Conservation (phyloP, 441 rosid species). For the Melastoma candidum region DNA sequence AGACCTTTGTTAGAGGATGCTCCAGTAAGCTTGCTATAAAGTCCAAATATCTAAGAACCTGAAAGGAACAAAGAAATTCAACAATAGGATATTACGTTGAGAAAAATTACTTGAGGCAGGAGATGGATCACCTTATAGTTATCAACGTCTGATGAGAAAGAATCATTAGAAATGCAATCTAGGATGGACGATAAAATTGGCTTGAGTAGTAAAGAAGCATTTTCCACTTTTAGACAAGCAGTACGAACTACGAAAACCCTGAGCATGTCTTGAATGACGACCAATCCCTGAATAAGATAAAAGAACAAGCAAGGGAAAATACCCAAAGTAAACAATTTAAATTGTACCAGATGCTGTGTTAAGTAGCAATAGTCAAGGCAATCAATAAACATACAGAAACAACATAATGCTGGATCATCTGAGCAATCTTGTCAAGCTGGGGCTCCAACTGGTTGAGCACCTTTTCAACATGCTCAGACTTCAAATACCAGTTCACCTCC, state of each 20-base stretch:
- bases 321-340: constrained; percentile 12
- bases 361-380: neutral
- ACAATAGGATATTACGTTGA: constrained; percentile 12
- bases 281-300: constrained; percentile 48
- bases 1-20: constrained; percentile 84
- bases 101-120: constrained; percentile 4
- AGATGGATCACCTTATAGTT: constrained; percentile 55
- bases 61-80: constrained; percentile 19
- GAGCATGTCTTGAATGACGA: constrained; percentile 92
- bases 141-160: constrained; percentile 45
- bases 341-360: constrained; percentile 1
- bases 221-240: constrained; percentile 66
- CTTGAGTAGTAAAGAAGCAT: constrained; percentile 62
- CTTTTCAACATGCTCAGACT: constrained; percentile 61
- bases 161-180: constrained; percentile 35
- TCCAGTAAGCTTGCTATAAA: constrained; percentile 76
- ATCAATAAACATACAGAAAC: constrained; percentile 60
- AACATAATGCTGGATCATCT: constrained; percentile 83
- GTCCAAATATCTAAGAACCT: constrained; percentile 68
- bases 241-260: constrained; percentile 79
- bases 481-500: constrained; percentile 86
- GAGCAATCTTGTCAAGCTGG: constrained; percentile 79
- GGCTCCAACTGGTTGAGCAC: constrained; percentile 69
- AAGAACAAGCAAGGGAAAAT: constrained; percentile 13
- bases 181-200: constrained; percentile 68